Conservation (phyloP, 2,329 filamentous ascomycete genomes). For the Tolypocladium ophioglossoides region DNA sequence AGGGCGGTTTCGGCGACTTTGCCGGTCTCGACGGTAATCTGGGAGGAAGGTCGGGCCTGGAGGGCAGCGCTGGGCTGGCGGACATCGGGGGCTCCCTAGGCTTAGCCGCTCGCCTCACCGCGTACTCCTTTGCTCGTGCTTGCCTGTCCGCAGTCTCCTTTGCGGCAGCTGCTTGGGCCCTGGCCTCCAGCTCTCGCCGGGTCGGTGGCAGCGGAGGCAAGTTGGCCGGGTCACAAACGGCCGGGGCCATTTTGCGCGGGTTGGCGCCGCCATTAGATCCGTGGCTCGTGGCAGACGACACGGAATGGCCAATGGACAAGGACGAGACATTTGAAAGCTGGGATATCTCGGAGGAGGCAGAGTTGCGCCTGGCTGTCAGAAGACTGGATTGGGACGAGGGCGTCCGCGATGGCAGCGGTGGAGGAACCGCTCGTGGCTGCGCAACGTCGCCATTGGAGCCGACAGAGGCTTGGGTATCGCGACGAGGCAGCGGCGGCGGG, state of each 20-base stretch:
- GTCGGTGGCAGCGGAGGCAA: conserved; percentile 48
- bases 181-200: conserved; percentile 41
- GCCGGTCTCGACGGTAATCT: conserved; percentile 38
- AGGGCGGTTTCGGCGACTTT: conserved; percentile 15
- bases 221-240: conserved; percentile 43
- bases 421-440: conserved; percentile 16
- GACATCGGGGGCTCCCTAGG: conserved; percentile 9
- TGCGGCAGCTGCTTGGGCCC: conserved; percentile 18
- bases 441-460: conserved; percentile 3
- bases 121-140: conserved; percentile 2
- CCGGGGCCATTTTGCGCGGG: conserved; percentile 39
- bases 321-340: conserved; percentile 42
- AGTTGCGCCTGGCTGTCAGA: conserved; percentile 37
- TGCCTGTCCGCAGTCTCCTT: conserved; percentile 2
- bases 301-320: conserved; percentile 34
- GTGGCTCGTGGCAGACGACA: conserved; percentile 37
- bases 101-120: conserved; percentile 3
- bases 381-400: conserved; percentile 23
- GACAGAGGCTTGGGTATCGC: conserved; percentile 12
- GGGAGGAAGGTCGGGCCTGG: conserved; percentile 35
- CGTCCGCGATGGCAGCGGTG: conserved; percentile 21
- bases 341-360: conserved; percentile 47
- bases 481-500: conserved; percentile 26
- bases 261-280: conserved; percentile 28
- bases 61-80: conserved; percentile 15